These are phyloP conservation scores for Zoysia matrella DNA, from an alignment of 202 grass and related monocot species.

Conservation along the genomic window DNA sequence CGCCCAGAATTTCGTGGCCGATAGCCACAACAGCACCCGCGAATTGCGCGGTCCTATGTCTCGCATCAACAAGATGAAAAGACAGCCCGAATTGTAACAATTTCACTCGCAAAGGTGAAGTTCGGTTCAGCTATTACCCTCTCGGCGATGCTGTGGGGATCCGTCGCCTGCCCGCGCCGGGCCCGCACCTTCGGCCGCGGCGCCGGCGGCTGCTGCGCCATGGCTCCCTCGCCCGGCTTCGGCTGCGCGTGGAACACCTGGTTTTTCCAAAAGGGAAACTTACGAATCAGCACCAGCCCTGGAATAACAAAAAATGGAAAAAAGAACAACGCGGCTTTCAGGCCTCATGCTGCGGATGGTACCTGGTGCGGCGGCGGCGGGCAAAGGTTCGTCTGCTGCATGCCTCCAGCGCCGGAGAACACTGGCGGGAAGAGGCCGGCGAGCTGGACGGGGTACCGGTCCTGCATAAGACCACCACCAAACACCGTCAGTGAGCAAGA, in stretches of 20 bases:
- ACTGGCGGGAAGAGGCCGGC: slow-evolving; percentile 62
- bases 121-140: slow-evolving; percentile 48
- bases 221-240: slow-evolving; percentile 53
- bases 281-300: background rate
- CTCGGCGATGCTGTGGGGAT: slow-evolving; percentile 95
- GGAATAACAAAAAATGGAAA: background rate
- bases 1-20: background rate
- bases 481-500: too few relatives aligned
- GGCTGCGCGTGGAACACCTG: slow-evolving; percentile 80
- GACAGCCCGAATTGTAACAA: background rate
- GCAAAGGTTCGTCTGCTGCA: slow-evolving; percentile 64
- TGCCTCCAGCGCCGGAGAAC: slow-evolving; percentile 49
- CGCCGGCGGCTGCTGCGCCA: slow-evolving; percentile 63
- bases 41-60: background rate
- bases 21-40: background rate
- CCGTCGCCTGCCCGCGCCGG: slow-evolving; percentile 82
- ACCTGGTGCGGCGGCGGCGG: slow-evolving; percentile 65
- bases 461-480: slow-evolving; percentile 39
- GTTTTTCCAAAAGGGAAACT: background rate
- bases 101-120: background rate
- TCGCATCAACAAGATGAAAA: background rate
- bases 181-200: slow-evolving; percentile 83
- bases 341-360: background rate
- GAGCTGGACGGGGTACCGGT: slow-evolving; percentile 70
- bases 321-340: background rate